Evolutionary conservation across 2,329 filamentous ascomycete genomes (phyloP).

Genomic region (Ascosphaera pollenicola): DNA sequence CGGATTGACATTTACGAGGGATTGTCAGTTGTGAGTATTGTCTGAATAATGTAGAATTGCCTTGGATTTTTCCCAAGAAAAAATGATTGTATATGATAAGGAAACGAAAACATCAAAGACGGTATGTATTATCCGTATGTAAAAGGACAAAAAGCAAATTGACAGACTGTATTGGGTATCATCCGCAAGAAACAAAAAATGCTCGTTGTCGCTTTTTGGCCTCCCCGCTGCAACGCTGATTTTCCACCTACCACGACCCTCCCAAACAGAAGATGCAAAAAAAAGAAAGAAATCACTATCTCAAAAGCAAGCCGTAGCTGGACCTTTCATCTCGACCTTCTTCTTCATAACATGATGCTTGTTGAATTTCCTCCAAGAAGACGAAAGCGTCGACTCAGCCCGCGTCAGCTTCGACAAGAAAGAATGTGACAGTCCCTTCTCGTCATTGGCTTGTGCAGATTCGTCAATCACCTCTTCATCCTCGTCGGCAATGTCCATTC

Average conservation of each 20-base stretch:
- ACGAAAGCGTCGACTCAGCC: background rate
- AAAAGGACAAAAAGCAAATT: background rate
- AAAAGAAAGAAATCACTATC: background rate
- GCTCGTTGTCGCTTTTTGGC: background rate
- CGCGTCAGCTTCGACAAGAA: background rate
- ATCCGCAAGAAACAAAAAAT: background rate
- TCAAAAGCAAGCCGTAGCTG: too few species aligned
- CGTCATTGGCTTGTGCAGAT: background rate
- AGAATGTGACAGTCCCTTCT: background rate
- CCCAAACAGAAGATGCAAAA: background rate
- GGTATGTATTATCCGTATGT: too few species aligned
- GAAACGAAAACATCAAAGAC: too few species aligned
- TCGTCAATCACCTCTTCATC: constrained; percentile 5
- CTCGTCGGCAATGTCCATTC: constrained; percentile 21
- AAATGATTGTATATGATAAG: too few species aligned
- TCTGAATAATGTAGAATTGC: too few species aligned
- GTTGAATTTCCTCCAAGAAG: background rate
- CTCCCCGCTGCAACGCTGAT: background rate
- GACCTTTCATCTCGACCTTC: background rate
- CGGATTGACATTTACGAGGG: too few species aligned
- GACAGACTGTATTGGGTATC: background rate
- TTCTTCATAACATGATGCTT: background rate
- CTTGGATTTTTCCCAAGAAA: too few species aligned
- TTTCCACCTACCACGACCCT: too few species aligned
- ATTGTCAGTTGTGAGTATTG: too few species aligned